phyloP scores from a whole-genome alignment of 768 basidiomycete species.

The Hericium erinaceus region DNA sequence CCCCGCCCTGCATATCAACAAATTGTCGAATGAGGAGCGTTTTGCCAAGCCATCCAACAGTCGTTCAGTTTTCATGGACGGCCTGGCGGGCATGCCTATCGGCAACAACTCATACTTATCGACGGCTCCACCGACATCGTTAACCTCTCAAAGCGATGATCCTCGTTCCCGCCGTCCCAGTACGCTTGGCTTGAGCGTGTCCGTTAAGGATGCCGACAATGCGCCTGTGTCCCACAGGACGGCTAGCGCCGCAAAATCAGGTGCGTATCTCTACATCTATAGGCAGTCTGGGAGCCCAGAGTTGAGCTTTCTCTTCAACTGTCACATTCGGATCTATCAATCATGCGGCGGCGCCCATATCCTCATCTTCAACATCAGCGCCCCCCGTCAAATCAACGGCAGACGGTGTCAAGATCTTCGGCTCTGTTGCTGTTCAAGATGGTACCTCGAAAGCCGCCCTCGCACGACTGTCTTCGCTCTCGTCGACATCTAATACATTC shows the following conservation, averaged over 20 bases:
- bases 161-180: constrained; percentile 72
- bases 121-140: constrained; percentile 11
- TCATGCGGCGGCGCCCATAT: constrained; percentile 65
- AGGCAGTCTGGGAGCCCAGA: not conserved
- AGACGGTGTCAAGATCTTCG: constrained; percentile 75
- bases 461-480: constrained; percentile 13
- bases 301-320: constrained; percentile 35
- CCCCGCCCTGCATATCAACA: constrained; percentile 33
- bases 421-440: constrained; percentile 49
- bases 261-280: constrained; percentile 27
- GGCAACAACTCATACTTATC: constrained; percentile 31
- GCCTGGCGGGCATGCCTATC: constrained; percentile 34
- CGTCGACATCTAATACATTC: constrained; percentile 22
- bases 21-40: constrained; percentile 64
- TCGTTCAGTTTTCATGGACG: constrained; percentile 51
- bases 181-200: constrained; percentile 58
- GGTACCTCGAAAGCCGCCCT: constrained; percentile 22
- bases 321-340: constrained; percentile 91
- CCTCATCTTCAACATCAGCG: constrained; percentile 70
- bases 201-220: constrained; percentile 73
- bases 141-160: no score
- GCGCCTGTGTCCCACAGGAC: constrained; percentile 37
- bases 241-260: constrained; percentile 59
- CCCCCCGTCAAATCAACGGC: constrained; percentile 43
- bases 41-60: constrained; percentile 34